Conservation (phyloP, 768 basidiomycete genomes). For the Suillus hirtellus region DNA sequence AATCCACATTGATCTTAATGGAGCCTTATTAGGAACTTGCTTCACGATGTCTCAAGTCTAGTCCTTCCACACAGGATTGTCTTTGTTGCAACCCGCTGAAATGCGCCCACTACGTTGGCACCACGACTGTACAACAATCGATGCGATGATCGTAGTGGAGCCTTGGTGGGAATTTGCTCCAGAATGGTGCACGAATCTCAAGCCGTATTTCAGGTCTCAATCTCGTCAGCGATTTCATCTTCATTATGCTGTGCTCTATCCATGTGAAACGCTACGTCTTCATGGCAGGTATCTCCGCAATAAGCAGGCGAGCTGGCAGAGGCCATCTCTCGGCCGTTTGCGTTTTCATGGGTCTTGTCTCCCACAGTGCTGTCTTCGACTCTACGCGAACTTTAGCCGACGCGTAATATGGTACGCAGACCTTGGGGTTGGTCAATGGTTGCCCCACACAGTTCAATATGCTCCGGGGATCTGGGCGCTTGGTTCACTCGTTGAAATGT, state of each 20-base stretch:
- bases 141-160: neutral
- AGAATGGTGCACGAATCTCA: neutral
- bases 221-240: conserved; percentile 6
- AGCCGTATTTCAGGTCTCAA: neutral
- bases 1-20: neutral
- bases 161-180: neutral
- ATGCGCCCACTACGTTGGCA: neutral
- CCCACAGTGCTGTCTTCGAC: neutral
- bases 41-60: neutral
- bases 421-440: neutral
- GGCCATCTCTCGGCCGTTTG: neutral
- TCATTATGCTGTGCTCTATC: neutral
- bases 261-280: neutral
- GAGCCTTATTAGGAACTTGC: neutral
- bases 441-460: neutral
- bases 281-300: neutral
- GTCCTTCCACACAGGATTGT: neutral
- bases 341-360: neutral
- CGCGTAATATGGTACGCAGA: neutral
- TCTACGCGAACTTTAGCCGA: neutral
- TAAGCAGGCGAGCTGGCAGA: neutral
- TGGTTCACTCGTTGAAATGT: neutral
- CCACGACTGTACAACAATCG: neutral
- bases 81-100: neutral
- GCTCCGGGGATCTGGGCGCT: neutral